These are phyloP conservation scores for Candida khao-thaluensis DNA, from an alignment of 805 yeast genomes.

Conservation along the genomic window DNA sequence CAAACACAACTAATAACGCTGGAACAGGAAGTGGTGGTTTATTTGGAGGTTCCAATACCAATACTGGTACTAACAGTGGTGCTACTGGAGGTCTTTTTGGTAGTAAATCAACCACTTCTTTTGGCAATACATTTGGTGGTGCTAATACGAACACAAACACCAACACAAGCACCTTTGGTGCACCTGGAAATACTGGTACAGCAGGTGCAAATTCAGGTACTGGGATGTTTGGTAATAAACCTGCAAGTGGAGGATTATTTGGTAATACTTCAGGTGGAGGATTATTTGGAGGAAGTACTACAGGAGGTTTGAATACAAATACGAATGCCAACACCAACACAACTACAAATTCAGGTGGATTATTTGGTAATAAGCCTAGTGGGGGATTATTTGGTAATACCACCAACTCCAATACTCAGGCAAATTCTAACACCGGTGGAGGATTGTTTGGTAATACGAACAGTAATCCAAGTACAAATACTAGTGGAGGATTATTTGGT, in stretches of 20 bases:
- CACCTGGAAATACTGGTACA: background rate
- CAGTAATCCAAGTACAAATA: slow-evolving; percentile 10
- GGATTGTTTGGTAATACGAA: slow-evolving; percentile 14
- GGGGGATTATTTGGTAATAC: slow-evolving; percentile 17
- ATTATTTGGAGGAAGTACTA: slow-evolving; percentile 20
- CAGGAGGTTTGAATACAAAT: too few relatives aligned
- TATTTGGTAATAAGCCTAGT: slow-evolving; percentile 19
- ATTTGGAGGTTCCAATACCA: slow-evolving; percentile 20
- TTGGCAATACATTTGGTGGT: slow-evolving; percentile 4
- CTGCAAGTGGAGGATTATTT: slow-evolving; percentile 18
- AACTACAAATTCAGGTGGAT: slow-evolving; percentile 10
- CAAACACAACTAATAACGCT: slow-evolving; percentile 7
- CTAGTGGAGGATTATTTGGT: slow-evolving; percentile 22
- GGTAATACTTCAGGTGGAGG: slow-evolving; percentile 19
- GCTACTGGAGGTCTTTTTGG: slow-evolving; percentile 18
- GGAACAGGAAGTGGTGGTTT: slow-evolving; percentile 16
- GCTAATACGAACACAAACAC: slow-evolving; percentile 1
- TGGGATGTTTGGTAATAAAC: slow-evolving; percentile 11
- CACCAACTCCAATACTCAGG: slow-evolving; percentile 3
- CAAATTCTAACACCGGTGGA: slow-evolving; percentile 5
- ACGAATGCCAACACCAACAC: too few relatives aligned
- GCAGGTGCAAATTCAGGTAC: background rate
- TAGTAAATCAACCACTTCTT: slow-evolving; percentile 12
- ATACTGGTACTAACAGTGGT: slow-evolving; percentile 15
- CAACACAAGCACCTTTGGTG: slow-evolving; percentile 11